Evolutionary conservation across 2,329 filamentous ascomycete species (phyloP), one percentile per base, ranked within the genome.

Genomic region (Fusarium aywerte): DNA sequence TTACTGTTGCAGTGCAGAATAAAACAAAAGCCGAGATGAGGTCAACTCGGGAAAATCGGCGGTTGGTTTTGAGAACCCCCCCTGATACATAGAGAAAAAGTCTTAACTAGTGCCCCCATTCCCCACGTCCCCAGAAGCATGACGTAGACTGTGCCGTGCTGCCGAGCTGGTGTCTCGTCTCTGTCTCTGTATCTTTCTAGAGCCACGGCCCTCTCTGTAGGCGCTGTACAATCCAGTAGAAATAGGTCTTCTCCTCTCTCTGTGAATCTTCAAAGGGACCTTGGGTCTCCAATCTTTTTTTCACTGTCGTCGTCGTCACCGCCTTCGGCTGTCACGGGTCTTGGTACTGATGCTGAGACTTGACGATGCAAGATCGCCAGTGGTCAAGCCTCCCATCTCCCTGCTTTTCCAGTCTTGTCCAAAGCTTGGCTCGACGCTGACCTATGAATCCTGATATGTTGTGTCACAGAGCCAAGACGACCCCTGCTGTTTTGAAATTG

Each of bases 141-240:
- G 71, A 73, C 71, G 71, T 73, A 63, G 70, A 48, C 44, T 69
- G 71, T 73, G 71, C 71, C 71, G 71, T 32, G 59, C 33, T 72
- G 65, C 71, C 71, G 71, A 69, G 65, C 56, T 65, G 65, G 51
- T 42, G 58, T 53, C 52, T 49, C 54, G 48, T 52, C 42, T 68
- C 32, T 58, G 64, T 67, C 50, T 51, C 38, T 36, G 59, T 45
- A 21, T 40, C n/a, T 35, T 44, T 62, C 23, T 69, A 67, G 52
- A 53, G 52, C 53, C 63, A 69, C 66, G 58, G 58, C 48, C 48
- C 54, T 33, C 18, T 27, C 25, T 8, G 25, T 27, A 8, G 10
- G 25, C 25, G 10, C 25, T 8, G 10, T 27, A 7, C 25, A 27
- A 27, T 27, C 25, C 25, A 8, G 25, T 27, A 27, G 25, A 27